Conservation (phyloP, 164 flowering plant species). For the Nelumbo lutea region DNA sequence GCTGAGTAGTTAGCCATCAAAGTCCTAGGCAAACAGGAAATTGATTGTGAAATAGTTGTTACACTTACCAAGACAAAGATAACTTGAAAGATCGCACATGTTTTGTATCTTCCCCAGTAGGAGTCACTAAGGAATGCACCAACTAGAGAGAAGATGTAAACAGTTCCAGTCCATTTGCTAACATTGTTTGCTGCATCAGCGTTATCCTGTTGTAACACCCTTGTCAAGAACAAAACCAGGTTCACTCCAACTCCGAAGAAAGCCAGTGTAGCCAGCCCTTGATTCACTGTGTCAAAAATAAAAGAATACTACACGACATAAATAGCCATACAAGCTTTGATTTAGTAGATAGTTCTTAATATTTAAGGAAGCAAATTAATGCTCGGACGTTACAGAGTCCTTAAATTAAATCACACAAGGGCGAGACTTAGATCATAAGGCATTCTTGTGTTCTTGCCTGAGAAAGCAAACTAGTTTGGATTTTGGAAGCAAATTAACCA, state of each 20-base stretch:
- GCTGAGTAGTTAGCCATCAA: not conserved
- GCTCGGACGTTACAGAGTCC: no score
- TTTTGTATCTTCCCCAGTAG: slow-evolving; percentile 94
- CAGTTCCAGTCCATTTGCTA: slow-evolving; percentile 98
- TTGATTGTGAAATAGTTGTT: not conserved
- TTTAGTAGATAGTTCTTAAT: not conserved
- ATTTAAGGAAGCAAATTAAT: not conserved
- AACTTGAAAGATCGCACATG: slow-evolving; percentile 82
- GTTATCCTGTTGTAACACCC: slow-evolving; percentile 70
- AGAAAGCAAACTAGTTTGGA: no score
- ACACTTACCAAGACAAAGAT: slow-evolving; percentile 71
- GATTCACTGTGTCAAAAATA: slow-evolving; percentile 55
- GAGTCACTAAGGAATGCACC: slow-evolving; percentile 96
- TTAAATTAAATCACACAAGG: no score
- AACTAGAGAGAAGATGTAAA: slow-evolving; percentile 84
- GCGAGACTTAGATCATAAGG: no score
- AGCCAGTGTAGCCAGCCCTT: slow-evolving; percentile 89
- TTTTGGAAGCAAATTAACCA: no score
- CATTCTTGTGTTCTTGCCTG: no score
- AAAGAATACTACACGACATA: slow-evolving; percentile 5
- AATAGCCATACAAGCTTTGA: not conserved
- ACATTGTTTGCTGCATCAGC: slow-evolving; percentile 91
- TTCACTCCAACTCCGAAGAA: slow-evolving; percentile 96
- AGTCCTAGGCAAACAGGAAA: not conserved
- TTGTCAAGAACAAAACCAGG: slow-evolving; percentile 80